Evolutionary conservation across 2,329 filamentous ascomycete genomes (phyloP), one percentile per base, ranked within the genome.

Genomic region (Emmonsia crescens): DNA sequence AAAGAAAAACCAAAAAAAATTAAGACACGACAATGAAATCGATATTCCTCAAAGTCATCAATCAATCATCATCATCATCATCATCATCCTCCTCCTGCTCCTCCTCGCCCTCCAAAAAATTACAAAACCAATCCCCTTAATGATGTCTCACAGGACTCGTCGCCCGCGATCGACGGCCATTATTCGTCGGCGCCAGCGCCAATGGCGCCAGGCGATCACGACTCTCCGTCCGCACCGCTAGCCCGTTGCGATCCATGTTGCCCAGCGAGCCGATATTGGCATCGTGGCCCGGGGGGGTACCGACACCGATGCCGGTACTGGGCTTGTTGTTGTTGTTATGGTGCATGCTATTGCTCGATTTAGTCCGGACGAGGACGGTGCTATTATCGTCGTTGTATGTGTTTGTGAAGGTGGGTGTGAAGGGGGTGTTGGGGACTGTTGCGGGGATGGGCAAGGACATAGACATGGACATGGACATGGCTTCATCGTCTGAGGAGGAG

Each of bases 181-280:
- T 76, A 59, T 79, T 77, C 57, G 77, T 79, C 14, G 82, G 82
- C 68, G 73, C 74, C 36, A 76, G 61, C 74, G 77, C 82, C 16
- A 83, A 71, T 9, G 79, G 81, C 19, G 82, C 80, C 44, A 96
- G 75, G 62, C 89, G 82, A 71, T 97, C 94, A 60, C 91, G 81
- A 71, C 91, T 96, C 71, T 96, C 93, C 0, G 89, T 95, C 66
- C 93, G 80, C 2, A 91, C 83, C 60, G 89, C 86, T 65, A 96
- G 73, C 1, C 92, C 92, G 55, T 83, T 85, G 46, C 91, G 76
- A 61, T 84, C 82, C 66, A 83, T 82, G 10, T 79, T 72, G 2
- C 24, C 55, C 36, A 57, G 29, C 2, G n/a, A 21, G 36, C 36
- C 24, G 12, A 52, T 31, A 31, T 10, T 46, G 3, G 24, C 14